Base-by-base conservation (phyloP, 1,139 yeast species). In the Candida tropicalis region DNA sequence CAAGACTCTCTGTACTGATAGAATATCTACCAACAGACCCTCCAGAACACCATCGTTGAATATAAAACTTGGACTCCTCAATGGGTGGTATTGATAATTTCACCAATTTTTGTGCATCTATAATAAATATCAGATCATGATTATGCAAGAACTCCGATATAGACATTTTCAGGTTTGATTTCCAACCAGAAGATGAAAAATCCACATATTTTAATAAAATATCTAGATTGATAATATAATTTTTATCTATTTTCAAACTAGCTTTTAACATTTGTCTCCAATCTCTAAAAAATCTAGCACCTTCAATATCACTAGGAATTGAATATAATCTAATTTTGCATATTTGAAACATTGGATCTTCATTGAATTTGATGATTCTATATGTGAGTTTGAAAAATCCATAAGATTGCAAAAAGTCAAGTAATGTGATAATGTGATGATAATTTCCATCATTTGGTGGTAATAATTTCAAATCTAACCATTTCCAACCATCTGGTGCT, bases 371-470 rank as follows among this genome's bases (percentile, higher is more conserved):
- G 8, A 59, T 33, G 3, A 64, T 42, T 41, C 57, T 67, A 55
- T 67, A 81, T 0, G 86, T 80, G 3, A 79, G 70, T 56, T 71
- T 64, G 4, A 72, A 49, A 49, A 65, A 70, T 11, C 71, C 64
- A 44, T 68, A 62, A 10, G 62, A 54, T 3, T 70, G 57, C 27
- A 82, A 64, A 40, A 72, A 73, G 8, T 65, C 59, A 16, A 80
- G 49, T 38, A 73, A 76, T 9, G 50, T 45, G 4, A 79, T 40
- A 2, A 57, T 25, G 1, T 12, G 27, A 33, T 33, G 36, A 4
- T 3, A n/a, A n/a, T n/a, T n/a, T n/a, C n/a, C 18, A 18, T 11
- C 10, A 12, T 12, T n/a, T 10, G 1, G 18, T 9, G 9, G 45
- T 10, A 67, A 54, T 44, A 53, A 55, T 40, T 58, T 59, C 11